Evolutionary conservation across 768 basidiomycete species (phyloP).

Genomic region (Suillus clintonianus): DNA sequence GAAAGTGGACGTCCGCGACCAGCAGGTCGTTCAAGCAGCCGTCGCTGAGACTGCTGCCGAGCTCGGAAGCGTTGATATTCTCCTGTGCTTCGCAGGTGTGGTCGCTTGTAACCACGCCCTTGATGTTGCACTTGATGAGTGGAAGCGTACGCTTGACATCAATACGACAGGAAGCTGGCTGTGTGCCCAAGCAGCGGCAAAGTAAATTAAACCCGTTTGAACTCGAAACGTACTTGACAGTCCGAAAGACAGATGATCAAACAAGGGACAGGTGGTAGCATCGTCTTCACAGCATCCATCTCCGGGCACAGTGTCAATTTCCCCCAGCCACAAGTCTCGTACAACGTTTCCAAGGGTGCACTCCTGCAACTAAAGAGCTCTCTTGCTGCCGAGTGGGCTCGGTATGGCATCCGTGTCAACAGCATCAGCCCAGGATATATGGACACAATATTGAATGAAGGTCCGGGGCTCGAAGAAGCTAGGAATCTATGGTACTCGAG

Average conservation of each 20-base stretch:
- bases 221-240: neutral
- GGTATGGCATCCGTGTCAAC: constrained; percentile 44
- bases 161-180: constrained; percentile 49
- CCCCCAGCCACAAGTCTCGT: constrained; percentile 43
- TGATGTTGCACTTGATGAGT: constrained; percentile 34
- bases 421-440: constrained; percentile 46
- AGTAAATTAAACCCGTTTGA: constrained; percentile 21
- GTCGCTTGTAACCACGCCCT: constrained; percentile 36
- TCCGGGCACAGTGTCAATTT: constrained; percentile 44
- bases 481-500: constrained; percentile 38
- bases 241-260: constrained; percentile 41
- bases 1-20: constrained; percentile 36
- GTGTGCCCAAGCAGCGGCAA: constrained; percentile 44
- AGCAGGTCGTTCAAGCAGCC: constrained; percentile 27
- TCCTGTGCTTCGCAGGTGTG: constrained; percentile 47
- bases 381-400: constrained; percentile 44
- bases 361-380: constrained; percentile 40
- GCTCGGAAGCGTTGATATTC: constrained; percentile 36
- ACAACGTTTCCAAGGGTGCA: constrained; percentile 45
- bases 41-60: constrained; percentile 22
- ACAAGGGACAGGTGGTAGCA: constrained; percentile 41
- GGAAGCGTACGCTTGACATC: constrained; percentile 40
- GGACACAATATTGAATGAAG: constrained; percentile 44
- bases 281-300: constrained; percentile 46
- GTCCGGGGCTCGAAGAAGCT: constrained; percentile 32